Conservation (phyloP, 2,329 filamentous ascomycete species). For the Pseudogymnoascus sp. region DNA sequence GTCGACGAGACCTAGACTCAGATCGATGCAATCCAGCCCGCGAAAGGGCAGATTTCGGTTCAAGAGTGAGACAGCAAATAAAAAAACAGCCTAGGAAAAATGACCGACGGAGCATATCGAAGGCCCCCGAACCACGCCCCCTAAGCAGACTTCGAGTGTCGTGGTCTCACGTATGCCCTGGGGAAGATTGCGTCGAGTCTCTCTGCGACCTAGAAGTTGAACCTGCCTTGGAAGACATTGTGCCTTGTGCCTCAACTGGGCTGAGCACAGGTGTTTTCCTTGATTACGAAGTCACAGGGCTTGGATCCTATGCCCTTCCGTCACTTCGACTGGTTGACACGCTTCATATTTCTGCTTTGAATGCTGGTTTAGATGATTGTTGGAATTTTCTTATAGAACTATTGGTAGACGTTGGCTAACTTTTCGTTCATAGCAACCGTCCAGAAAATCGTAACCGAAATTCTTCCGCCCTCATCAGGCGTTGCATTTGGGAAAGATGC, state of each 20-base stretch:
- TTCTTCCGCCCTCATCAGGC: slow-evolving; percentile 69
- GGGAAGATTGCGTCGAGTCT: background rate
- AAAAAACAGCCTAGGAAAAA: background rate
- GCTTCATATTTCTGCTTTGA: background rate
- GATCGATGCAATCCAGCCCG: background rate
- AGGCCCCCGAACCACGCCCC: background rate
- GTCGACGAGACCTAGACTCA: background rate
- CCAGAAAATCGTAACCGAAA: slow-evolving; percentile 89
- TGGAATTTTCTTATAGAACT: background rate
- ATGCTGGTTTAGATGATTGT: background rate
- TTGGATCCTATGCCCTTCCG: background rate
- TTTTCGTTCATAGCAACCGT: slow-evolving; percentile 48
- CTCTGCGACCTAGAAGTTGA: background rate
- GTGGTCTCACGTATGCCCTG: background rate
- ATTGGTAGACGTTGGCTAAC: slow-evolving; percentile 9
- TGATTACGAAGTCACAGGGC: background rate
- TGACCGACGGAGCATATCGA: background rate
- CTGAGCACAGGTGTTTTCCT: background rate
- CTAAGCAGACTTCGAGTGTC: background rate
- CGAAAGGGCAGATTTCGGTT: background rate
- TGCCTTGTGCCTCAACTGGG: background rate
- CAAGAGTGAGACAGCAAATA: background rate
- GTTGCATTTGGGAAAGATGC: slow-evolving; percentile 92
- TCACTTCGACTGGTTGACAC: background rate
- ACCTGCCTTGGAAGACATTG: background rate